Percentiles rank a stretch among this genome's conserved stretches.
Evolutionary conservation across 2,329 filamentous ascomycete genomes (phyloP).

Genomic region (Phyllosticta citrichinensis): DNA sequence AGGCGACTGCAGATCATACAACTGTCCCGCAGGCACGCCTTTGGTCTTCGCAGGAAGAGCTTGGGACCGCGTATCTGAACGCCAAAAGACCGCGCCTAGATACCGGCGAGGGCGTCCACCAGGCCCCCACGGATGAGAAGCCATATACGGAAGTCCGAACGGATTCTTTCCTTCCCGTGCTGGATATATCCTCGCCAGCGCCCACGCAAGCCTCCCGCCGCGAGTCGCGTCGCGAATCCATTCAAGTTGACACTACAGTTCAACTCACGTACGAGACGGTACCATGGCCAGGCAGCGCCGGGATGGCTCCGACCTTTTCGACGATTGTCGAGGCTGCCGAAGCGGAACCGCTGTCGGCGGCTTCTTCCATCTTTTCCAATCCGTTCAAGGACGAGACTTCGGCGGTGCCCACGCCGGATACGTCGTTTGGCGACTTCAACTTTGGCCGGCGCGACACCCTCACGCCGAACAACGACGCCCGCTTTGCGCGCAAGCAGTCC

Average conservation of each 20-base stretch:
- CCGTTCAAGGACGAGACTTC: neutral
- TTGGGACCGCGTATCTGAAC: neutral
- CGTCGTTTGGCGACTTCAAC: neutral
- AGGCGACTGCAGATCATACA: neutral
- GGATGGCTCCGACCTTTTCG: neutral
- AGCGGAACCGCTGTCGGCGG: neutral
- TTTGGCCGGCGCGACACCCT: neutral
- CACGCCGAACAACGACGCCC: neutral
- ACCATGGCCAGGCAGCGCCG: neutral
- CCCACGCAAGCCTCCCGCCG: neutral
- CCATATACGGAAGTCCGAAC: neutral
- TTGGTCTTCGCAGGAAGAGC: neutral
- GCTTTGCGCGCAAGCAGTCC: neutral
- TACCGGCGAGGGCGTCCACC: neutral
- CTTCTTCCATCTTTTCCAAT: neutral
- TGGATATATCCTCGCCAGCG: neutral
- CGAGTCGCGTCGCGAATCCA: neutral
- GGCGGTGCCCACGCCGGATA: neutral
- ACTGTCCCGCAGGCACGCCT: neutral
- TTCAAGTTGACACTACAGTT: neutral
- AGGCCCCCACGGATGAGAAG: neutral
- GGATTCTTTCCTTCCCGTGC: neutral
- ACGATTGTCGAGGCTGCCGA: neutral
- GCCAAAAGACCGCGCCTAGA: neutral
- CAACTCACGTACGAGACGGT: neutral